phyloP scores from a whole-genome alignment of 108 stramenopile species.

The Nitzschia inconspicua region DNA sequence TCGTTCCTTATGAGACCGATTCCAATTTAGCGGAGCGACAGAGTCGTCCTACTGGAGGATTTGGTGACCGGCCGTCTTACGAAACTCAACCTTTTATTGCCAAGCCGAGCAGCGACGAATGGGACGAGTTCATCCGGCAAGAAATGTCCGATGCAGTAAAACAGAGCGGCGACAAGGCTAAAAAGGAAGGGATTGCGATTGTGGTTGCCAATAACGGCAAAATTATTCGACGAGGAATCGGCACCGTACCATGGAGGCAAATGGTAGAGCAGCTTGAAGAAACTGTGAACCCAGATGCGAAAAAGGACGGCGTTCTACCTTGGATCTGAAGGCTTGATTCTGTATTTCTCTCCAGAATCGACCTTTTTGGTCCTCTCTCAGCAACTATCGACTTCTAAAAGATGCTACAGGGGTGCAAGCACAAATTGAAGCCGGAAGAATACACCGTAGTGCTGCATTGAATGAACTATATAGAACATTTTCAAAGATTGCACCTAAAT shows the following conservation, averaged over 20 bases:
- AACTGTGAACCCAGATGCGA: slow-evolving; percentile 35
- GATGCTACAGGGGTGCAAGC: too few relatives aligned
- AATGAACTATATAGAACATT: too few relatives aligned
- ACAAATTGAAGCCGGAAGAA: too few relatives aligned
- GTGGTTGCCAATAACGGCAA: slow-evolving; percentile 74
- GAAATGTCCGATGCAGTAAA: slow-evolving; percentile 71
- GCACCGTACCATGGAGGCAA: slow-evolving; percentile 78
- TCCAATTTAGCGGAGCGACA: slow-evolving; percentile 25
- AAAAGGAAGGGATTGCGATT: slow-evolving; percentile 72
- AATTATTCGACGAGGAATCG: slow-evolving; percentile 73
- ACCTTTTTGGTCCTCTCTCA: too few relatives aligned
- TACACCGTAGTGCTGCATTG: too few relatives aligned
- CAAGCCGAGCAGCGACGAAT: slow-evolving; percentile 57
- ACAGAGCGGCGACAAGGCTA: slow-evolving; percentile 62
- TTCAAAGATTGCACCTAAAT: too few relatives aligned
- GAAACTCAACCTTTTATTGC: slow-evolving; percentile 83
- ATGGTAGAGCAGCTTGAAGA: slow-evolving; percentile 81
- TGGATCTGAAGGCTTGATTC: neutral
- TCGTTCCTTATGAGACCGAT: slow-evolving; percentile 78
- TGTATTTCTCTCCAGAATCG: too few relatives aligned
- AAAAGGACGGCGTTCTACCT: neutral
- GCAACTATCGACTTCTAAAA: too few relatives aligned
- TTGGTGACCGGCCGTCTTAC: slow-evolving; percentile 65
- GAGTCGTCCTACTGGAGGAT: slow-evolving; percentile 55
- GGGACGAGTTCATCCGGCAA: slow-evolving; percentile 62